Conservation (phyloP, 768 basidiomycete species). For the Tricholoma terreum region DNA sequence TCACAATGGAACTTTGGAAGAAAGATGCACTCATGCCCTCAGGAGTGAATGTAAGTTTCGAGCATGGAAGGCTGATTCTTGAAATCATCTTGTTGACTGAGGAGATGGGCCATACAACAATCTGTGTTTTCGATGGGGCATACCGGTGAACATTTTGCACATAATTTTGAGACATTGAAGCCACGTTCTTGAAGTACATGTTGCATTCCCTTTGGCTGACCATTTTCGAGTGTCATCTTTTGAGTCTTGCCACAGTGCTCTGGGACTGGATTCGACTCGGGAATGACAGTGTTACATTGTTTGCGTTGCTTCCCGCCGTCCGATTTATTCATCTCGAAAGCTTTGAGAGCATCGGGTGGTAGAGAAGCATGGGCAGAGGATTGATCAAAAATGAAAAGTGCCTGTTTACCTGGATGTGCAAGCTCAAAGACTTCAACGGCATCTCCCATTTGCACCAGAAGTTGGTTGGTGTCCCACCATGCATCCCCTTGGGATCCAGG, state of each 20-base stretch:
- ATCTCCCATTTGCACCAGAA: slow-evolving; percentile 29
- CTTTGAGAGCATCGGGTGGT: slow-evolving; percentile 35
- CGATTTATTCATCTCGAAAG: slow-evolving; percentile 40
- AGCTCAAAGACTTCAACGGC: slow-evolving; percentile 35
- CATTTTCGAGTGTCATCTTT: slow-evolving; percentile 31
- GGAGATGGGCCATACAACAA: slow-evolving; percentile 36
- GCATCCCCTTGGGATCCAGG: slow-evolving; percentile 33
- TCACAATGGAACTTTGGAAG: slow-evolving; percentile 46
- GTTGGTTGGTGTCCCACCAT: slow-evolving; percentile 37
- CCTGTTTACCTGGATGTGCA: slow-evolving; percentile 27
- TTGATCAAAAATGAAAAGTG: slow-evolving; percentile 34
- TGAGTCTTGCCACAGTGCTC: slow-evolving; percentile 26
- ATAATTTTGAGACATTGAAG: slow-evolving; percentile 31
- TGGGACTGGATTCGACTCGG: slow-evolving; percentile 28
- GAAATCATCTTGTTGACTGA: slow-evolving; percentile 41
- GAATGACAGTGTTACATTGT: slow-evolving; percentile 36
- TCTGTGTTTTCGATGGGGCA: slow-evolving; percentile 29
- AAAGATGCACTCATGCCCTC: slow-evolving; percentile 37
- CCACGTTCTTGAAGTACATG: slow-evolving; percentile 35
- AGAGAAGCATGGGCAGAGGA: slow-evolving; percentile 40
- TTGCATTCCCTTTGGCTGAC: slow-evolving; percentile 34
- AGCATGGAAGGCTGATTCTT: slow-evolving; percentile 31
- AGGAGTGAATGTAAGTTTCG: slow-evolving; percentile 25
- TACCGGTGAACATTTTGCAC: slow-evolving; percentile 36
- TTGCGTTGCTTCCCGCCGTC: slow-evolving; percentile 36